Conservation (phyloP, 2,329 filamentous ascomycete species). For the Xylariaceae sp. region DNA sequence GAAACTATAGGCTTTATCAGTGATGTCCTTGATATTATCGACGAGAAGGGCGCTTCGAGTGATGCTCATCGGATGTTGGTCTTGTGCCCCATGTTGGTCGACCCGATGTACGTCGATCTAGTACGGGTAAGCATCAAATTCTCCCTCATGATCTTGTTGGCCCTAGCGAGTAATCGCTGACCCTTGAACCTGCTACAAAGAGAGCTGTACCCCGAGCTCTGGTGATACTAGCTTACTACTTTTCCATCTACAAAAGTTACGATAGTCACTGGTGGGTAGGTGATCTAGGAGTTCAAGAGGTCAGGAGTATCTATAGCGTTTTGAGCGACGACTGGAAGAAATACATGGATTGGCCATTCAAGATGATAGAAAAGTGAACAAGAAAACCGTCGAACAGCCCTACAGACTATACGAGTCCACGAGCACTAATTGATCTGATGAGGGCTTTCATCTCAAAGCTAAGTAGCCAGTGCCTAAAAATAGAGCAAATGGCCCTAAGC, state of each 20-base stretch:
- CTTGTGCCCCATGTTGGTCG: slow-evolving; percentile 13
- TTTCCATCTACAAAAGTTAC: slow-evolving; percentile 41
- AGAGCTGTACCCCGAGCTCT: slow-evolving; percentile 26
- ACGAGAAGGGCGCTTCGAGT: slow-evolving; percentile 5
- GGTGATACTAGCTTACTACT: slow-evolving; percentile 45
- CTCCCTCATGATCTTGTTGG: no score
- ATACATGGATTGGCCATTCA: slow-evolving; percentile 10
- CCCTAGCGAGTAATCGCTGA: no score
- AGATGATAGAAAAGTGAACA: slow-evolving; percentile 6
- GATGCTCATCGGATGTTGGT: slow-evolving; percentile 7
- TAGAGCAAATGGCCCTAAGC: no score
- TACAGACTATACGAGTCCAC: no score
- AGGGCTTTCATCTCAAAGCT: no score
- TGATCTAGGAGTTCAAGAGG: slow-evolving; percentile 20
- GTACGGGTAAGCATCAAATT: no score
- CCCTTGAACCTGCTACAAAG: no score
- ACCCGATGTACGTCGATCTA: slow-evolving; percentile 10
- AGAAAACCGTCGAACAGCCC: no score
- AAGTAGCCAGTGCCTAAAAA: no score
- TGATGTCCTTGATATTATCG: slow-evolving; percentile 4
- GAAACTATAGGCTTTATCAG: slow-evolving; percentile 8
- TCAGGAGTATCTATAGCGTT: slow-evolving; percentile 19
- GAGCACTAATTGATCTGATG: no score
- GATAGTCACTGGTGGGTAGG: slow-evolving; percentile 36
- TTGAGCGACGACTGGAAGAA: slow-evolving; percentile 10